Evolutionary conservation across 2,329 filamentous ascomycete species (phyloP).

Genomic region (Hymenoscyphus occultus): DNA sequence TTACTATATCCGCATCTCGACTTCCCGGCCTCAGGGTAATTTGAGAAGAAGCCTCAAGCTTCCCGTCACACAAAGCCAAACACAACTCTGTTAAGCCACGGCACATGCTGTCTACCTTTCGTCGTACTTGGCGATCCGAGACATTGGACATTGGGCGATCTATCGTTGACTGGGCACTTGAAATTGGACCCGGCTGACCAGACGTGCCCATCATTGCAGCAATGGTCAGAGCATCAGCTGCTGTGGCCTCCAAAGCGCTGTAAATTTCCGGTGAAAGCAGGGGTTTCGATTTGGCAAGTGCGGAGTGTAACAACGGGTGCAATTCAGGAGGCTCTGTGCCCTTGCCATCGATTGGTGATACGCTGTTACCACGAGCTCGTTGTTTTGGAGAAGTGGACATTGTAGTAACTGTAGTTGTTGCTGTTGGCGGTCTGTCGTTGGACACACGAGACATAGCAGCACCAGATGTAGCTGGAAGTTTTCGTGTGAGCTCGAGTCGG

Average conservation of each 20-base stretch:
- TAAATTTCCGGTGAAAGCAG: constrained; percentile 71
- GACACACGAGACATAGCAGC: constrained; percentile 62
- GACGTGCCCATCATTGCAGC: constrained; percentile 73
- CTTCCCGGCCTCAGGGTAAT: constrained; percentile 21
- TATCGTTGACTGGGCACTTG: constrained; percentile 51
- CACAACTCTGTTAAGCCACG: constrained; percentile 90
- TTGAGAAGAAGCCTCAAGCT: constrained; percentile 26
- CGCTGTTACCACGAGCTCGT: constrained; percentile 53
- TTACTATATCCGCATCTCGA: constrained; percentile 20
- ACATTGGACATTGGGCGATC: constrained; percentile 40
- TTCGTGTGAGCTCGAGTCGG: constrained; percentile 84
- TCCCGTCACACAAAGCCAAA: constrained; percentile 71
- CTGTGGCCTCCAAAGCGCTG: constrained; percentile 74
- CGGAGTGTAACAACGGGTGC: constrained; percentile 77
- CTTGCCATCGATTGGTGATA: constrained; percentile 45
- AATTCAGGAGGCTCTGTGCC: constrained; percentile 51
- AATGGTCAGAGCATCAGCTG: constrained; percentile 75
- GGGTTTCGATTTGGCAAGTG: constrained; percentile 73
- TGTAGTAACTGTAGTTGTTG: constrained; percentile 86
- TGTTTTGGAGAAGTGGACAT: constrained; percentile 82
- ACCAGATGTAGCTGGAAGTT: constrained; percentile 77
- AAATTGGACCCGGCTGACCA: constrained; percentile 66
- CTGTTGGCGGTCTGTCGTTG: constrained; percentile 82
- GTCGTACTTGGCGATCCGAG: constrained; percentile 79
- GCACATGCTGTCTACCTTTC: constrained; percentile 91